These are phyloP conservation scores for Candida tallmaniae DNA, from an alignment of 805 yeast species.

Conservation along the genomic window DNA sequence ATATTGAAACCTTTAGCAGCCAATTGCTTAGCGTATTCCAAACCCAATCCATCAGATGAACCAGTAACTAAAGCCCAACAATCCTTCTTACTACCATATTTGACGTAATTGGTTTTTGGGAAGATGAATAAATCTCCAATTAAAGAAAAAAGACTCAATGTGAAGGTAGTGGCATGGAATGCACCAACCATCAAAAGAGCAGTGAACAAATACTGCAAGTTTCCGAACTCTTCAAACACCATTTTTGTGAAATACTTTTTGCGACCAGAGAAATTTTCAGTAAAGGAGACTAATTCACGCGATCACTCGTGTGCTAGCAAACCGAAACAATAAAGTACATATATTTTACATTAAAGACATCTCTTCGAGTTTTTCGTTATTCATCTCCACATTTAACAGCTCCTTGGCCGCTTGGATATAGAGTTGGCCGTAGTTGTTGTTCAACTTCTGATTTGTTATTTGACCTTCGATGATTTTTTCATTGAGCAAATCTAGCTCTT, in stretches of 20 bases:
- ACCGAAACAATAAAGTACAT: background rate
- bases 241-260: background rate
- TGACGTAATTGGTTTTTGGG: constrained; percentile 54
- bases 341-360: constrained; percentile 24
- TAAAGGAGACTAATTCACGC: too few species aligned
- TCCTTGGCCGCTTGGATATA: constrained; percentile 27
- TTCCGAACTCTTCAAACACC: constrained; percentile 9
- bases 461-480: constrained; percentile 24
- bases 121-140: constrained; percentile 51
- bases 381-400: constrained; percentile 29
- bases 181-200: constrained; percentile 57
- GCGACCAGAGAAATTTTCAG: too few species aligned
- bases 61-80: constrained; percentile 97
- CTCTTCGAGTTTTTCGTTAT: constrained; percentile 48
- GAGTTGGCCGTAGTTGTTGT: constrained; percentile 13
- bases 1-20: constrained; percentile 83
- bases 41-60: constrained; percentile 96
- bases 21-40: constrained; percentile 82
- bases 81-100: constrained; percentile 71
- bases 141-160: constrained; percentile 49
- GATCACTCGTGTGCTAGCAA: too few species aligned
- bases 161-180: constrained; percentile 47
- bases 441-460: constrained; percentile 18
- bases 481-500: constrained; percentile 22
- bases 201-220: constrained; percentile 16